These are phyloP conservation scores for Scleroderma citrinum DNA, from an alignment of 768 basidiomycete genomes.

Conservation along the genomic window DNA sequence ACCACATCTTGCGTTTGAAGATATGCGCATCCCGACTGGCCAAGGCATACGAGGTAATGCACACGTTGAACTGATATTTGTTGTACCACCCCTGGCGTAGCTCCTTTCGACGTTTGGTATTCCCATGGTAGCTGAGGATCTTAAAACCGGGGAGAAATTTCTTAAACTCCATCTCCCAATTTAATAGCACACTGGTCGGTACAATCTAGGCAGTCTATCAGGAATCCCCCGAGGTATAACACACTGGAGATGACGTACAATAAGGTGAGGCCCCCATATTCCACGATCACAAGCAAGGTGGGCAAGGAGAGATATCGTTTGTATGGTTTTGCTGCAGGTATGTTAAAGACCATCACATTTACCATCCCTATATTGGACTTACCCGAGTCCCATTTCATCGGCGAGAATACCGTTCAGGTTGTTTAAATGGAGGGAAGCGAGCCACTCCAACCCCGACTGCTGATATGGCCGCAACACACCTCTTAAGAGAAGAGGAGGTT, in stretches of 20 bases:
- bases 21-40: slow-evolving; percentile 89
- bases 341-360: background rate
- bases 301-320: slow-evolving; percentile 90
- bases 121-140: slow-evolving; percentile 86
- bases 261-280: slow-evolving; percentile 90
- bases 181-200: slow-evolving; percentile 89
- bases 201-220: slow-evolving; percentile 51
- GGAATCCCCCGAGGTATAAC: background rate
- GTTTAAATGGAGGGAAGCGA: slow-evolving; percentile 78
- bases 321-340: slow-evolving; percentile 78
- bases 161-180: slow-evolving; percentile 97
- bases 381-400: slow-evolving; percentile 96
- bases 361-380: slow-evolving; percentile 22
- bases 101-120: slow-evolving; percentile 82
- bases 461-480: slow-evolving; percentile 91
- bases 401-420: slow-evolving; percentile 80
- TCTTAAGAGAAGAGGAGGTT: slow-evolving; percentile 70
- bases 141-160: slow-evolving; percentile 90
- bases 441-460: slow-evolving; percentile 90
- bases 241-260: slow-evolving; percentile 39
- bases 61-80: slow-evolving; percentile 86
- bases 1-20: slow-evolving; percentile 90
- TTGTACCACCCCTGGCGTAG: slow-evolving; percentile 88
- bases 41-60: slow-evolving; percentile 90
- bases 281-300: slow-evolving; percentile 88